Evolutionary conservation across 1,284 basidiomycete genomes (phyloP).

Genomic region (Vanrija pseudolonga): DNA sequence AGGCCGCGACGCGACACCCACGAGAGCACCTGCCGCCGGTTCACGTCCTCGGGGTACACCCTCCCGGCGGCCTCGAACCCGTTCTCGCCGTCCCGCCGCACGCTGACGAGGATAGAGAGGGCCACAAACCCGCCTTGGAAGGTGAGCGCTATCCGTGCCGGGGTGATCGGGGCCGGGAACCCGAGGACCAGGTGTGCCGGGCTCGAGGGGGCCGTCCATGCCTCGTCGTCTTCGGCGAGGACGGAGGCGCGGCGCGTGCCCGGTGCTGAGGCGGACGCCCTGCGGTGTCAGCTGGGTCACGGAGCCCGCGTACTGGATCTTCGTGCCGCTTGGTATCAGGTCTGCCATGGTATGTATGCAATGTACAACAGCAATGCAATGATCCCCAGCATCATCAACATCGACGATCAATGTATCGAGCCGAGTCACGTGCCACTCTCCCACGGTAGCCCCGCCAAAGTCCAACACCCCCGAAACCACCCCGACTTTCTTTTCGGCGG

Average conservation of each 20-base stretch:
- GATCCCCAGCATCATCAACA: not conserved
- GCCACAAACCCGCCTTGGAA: conserved; percentile 50
- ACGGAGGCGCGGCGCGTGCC: conserved; percentile 23
- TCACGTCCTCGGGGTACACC: conserved; percentile 46
- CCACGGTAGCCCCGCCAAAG: not conserved
- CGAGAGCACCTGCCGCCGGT: conserved; percentile 44
- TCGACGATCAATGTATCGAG: not conserved
- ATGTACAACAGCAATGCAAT: not conserved
- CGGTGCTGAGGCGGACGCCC: conserved; percentile 24
- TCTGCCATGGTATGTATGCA: not conserved
- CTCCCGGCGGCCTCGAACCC: conserved; percentile 35
- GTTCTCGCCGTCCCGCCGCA: conserved; percentile 20
- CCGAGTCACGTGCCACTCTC: not conserved
- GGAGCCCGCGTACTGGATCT: conserved; percentile 1
- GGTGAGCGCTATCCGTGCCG: conserved; percentile 39
- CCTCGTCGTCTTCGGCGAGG: conserved; percentile 27
- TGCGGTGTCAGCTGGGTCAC: conserved; percentile 8
- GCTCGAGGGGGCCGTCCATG: conserved; percentile 33
- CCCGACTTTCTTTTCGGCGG: not conserved
- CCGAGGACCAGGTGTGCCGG: conserved; percentile 35
- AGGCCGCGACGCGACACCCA: conserved; percentile 19
- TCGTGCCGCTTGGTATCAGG: conserved; percentile 1
- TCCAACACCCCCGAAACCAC: not conserved
- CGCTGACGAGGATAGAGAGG: conserved; percentile 28
- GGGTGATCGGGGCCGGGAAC: conserved; percentile 34